Base-by-base conservation (phyloP, 192 early-diverging fungal genomes). In the Coemansia sp. region DNA sequence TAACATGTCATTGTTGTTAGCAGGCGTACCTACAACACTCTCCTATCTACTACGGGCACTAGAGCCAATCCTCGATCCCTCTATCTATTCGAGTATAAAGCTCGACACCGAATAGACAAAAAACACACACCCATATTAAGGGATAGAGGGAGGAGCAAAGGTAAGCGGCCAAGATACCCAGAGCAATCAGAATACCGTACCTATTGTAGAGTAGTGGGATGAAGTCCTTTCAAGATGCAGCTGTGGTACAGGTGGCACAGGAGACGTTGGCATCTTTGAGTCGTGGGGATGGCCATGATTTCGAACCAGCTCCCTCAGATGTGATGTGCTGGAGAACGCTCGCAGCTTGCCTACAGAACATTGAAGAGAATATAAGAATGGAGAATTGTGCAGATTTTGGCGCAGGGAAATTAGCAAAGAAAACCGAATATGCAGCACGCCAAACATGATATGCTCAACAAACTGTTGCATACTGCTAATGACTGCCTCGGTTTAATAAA, bases 261-360 rank as follows among this genome's bases (percentile, higher is more conserved):
- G 77, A 57, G 68, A 54, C 12, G 65, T 18, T 4, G 68, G 56
- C 41, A 63, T 63, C n/a, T 56, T 65, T 48, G 56, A 24, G 8
- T 73, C 72, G 7, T 64, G 52, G 18, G 66, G 28, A 27, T 67
- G 57, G 14, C 60, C 65, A 25, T 74, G 72, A 49, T 55, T 52
- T 23, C 71, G 78, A 21, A 81, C 78, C 32, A 81, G 68, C 1
- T 81, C 78, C 50, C 73, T 56, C 62, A 81, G 51, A 23, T 81
- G 78, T 3, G 72, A 74, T 54, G 78, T 74, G 69, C 78, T 81
- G 28, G 78, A 81, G 54, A 81, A 81, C 25, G 73, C 78, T 22
- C 78, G 72, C 34, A 81, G 71, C 60, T 81, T 81, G 7, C 78
- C 78, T 81, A 81, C 49, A 64, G 16, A 14, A 0, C 10, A 16